Base-by-base conservation (phyloP, 495 filamentous ascomycete genomes). In the Xylaria nigripes region DNA sequence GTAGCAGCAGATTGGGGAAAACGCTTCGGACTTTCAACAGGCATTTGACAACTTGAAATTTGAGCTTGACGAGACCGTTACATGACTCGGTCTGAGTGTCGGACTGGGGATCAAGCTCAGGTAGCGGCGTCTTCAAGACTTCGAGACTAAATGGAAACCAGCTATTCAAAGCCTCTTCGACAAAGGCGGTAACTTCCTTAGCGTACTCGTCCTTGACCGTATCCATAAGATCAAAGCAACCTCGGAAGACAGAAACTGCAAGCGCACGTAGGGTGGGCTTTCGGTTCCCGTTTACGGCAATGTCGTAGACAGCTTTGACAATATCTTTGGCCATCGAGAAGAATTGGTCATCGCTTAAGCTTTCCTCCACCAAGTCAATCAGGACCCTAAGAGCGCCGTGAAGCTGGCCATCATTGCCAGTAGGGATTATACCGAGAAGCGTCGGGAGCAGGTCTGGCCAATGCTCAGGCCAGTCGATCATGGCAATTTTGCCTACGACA, bases 401-500 rank as follows among this genome's bases (percentile, higher is more conserved):
- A 44, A 95, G 75, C 61, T 94, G 91, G 15, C 72, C 72, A 50
- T 90, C 85, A 52, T 74, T 82, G 21, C 86, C 87, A 50, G 74
- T 77, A 40, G 81, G 74, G 64, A 97, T 88, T 27, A 89, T 75
- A 23, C 83, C 82, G 48, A 98, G 78, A 27, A 97, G 74, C 23
- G 81, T 81, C 9, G 86, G 88, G 13, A 98, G 81, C 8, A 98
- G 79, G 48, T 81, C 81, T 1, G 89, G 88, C 93, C 93, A 98
- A 66, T 90, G 80, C 44, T 95, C 88, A 18, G 93, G 93, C 65
- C 92, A 98, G 72, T 98, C 93, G 62, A 82, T 81, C 53, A 83
- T 86, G 48, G 94, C 93, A 58, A 98, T 95, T 73, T 96, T 96
- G 76, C 88, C 90, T 49, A 96, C 89, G n/a, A 87, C 88, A 63